phyloP scores from a whole-genome alignment of 2,329 filamentous ascomycete genomes.

The Decorospora gaudefroyi region DNA sequence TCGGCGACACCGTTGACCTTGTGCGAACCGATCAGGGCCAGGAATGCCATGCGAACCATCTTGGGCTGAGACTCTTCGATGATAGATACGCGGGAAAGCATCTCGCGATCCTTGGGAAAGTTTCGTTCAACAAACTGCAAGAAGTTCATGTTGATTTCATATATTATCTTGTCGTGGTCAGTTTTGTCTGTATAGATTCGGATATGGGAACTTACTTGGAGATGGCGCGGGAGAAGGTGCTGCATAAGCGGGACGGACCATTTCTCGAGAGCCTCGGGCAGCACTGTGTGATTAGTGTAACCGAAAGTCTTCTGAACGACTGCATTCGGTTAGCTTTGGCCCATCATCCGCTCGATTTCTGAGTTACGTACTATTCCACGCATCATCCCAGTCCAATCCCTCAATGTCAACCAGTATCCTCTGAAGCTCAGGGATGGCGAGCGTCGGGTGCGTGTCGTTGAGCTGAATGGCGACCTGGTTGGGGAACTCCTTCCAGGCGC shows the following conservation, averaged over 20 bases:
- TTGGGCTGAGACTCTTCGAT: conserved; percentile 96
- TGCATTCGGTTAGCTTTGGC: conserved; percentile 24
- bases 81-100: conserved; percentile 87
- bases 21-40: conserved; percentile 96
- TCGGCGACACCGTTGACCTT: conserved; percentile 99
- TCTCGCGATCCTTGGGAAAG: conserved; percentile 86
- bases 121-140: conserved; percentile 85
- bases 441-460: conserved; percentile 95
- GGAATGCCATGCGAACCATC: conserved; percentile 96
- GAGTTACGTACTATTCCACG: conserved; percentile 73
- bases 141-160: conserved; percentile 96
- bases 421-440: conserved; percentile 94
- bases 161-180: conserved; percentile 69
- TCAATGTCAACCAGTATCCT: conserved; percentile 89
- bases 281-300: conserved; percentile 98
- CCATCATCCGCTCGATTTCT: background rate
- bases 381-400: conserved; percentile 88
- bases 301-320: conserved; percentile 70
- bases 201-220: conserved; percentile 59
- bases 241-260: conserved; percentile 95
- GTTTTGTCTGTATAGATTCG: background rate
- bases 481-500: conserved; percentile 87
- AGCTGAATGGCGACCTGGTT: conserved; percentile 97
- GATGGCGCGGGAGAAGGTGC: conserved; percentile 87
- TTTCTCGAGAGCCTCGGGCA: conserved; percentile 96